Percentiles rank a stretch among this genome's conserved stretches.
Conservation (phyloP, 352 stramenopile species). For the Blastocystis sp. region DNA sequence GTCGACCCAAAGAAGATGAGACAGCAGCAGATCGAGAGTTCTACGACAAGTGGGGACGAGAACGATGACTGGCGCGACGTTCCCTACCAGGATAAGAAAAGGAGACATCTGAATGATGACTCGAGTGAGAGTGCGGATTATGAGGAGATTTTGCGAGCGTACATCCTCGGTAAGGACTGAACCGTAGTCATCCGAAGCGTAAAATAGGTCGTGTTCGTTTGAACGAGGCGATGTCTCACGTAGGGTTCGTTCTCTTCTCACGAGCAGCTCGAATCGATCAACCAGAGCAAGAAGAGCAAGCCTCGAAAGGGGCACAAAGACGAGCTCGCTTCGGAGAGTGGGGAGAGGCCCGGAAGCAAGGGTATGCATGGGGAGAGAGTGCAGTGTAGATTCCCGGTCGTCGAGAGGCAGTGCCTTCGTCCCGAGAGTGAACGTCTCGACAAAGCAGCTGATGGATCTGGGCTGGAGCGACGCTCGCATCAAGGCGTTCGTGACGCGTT, state of each 20-base stretch:
- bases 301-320: background rate
- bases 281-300: background rate
- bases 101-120: background rate
- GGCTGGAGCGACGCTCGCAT: conserved; percentile 46
- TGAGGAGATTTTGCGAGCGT: background rate
- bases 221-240: conserved; percentile 6
- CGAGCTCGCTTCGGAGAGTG: background rate
- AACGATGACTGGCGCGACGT: background rate
- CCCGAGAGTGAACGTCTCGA: background rate
- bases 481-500: background rate
- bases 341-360: background rate
- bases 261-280: too few relatives aligned
- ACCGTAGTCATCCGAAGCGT: background rate
- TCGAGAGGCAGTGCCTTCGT: background rate
- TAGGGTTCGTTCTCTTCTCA: background rate
- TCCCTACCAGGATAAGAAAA: background rate
- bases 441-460: conserved; percentile 2
- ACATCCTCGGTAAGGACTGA: background rate
- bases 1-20: conserved; percentile 19
- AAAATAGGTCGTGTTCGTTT: background rate
- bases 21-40: background rate
- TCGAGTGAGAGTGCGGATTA: background rate
- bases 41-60: background rate
- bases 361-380: background rate
- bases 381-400: background rate